These are phyloP conservation scores for Codiaeum variegatum DNA, from an alignment of 441 rosid species.

Conservation along the genomic window DNA sequence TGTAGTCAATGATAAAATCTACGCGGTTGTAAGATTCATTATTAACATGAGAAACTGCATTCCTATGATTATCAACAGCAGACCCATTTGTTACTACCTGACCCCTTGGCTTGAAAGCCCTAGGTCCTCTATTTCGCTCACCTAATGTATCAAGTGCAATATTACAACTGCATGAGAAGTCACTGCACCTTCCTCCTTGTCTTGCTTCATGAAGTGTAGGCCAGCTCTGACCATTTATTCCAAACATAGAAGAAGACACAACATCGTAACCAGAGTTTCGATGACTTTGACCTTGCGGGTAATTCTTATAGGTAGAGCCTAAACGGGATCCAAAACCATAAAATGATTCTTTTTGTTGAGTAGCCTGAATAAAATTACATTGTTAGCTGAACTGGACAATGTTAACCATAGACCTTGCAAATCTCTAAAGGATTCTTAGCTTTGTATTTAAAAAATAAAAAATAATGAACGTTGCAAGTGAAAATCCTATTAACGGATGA, in stretches of 20 bases:
- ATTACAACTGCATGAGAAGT: slow-evolving; percentile 41
- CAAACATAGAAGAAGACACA: slow-evolving; percentile 32
- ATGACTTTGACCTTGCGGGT: slow-evolving; percentile 30
- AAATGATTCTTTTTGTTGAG: slow-evolving; percentile 35
- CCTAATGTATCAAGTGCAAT: slow-evolving; percentile 45
- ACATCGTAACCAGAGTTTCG: slow-evolving; percentile 34
- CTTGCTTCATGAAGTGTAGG: slow-evolving; percentile 45
- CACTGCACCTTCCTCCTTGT: slow-evolving; percentile 40
- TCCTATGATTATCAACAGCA: slow-evolving; percentile 24
- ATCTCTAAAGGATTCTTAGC: slow-evolving; percentile 6
- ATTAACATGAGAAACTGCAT: slow-evolving; percentile 21
- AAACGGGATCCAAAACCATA: slow-evolving; percentile 44
- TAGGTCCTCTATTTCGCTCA: slow-evolving; percentile 62
- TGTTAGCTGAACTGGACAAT: slow-evolving; percentile 17
- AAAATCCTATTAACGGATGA: slow-evolving; percentile 10
- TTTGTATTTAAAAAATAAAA: slow-evolving; percentile 3
- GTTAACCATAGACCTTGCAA: neutral
- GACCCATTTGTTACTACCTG: slow-evolving; percentile 27
- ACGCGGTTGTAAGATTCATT: slow-evolving; percentile 41
- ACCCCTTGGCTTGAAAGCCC: slow-evolving; percentile 49
- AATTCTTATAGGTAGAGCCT: slow-evolving; percentile 37
- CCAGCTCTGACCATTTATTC: slow-evolving; percentile 42
- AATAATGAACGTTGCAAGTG: neutral
- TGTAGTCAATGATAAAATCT: slow-evolving; percentile 51
- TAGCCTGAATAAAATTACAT: slow-evolving; percentile 37